phyloP scores from a whole-genome alignment of 2,329 filamentous ascomycete species.

The Paecilomyces variotii region DNA sequence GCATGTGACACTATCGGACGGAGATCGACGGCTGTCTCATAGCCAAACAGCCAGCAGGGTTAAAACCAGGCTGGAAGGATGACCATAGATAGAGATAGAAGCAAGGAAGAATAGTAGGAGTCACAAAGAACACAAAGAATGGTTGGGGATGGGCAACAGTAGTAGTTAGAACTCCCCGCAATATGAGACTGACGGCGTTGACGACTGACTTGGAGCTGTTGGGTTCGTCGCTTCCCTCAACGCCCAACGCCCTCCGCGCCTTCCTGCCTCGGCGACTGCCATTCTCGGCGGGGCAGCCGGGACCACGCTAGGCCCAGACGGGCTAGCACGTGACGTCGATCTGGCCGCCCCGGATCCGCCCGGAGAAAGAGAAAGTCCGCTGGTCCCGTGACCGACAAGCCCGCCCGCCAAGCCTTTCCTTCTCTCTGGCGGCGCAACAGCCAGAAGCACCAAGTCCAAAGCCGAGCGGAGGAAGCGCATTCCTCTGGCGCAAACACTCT shows the following conservation, averaged over 20 bases:
- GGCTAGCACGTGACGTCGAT: neutral
- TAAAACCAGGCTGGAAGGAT: neutral
- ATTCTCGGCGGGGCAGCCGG: neutral
- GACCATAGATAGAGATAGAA: neutral
- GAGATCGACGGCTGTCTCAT: neutral
- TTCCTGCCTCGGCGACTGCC: neutral
- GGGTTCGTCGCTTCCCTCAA: neutral
- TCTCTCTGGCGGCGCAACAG: neutral
- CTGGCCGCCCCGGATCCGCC: neutral
- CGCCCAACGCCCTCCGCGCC: neutral
- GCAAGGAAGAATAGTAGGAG: neutral
- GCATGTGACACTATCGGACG: neutral
- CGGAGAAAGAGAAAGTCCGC: neutral
- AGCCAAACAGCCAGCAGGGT: neutral
- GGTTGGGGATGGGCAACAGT: too few relatives aligned
- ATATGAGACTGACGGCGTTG: neutral
- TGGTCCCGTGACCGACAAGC: neutral
- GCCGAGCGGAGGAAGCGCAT: neutral
- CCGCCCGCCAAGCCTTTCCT: neutral
- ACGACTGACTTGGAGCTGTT: neutral
- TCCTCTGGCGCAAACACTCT: constrained; percentile 11
- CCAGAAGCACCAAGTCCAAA: neutral
- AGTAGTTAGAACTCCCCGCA: neutral
- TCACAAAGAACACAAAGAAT: neutral
- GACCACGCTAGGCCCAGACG: neutral